Evolutionary conservation across 345 rosid species (phyloP).

Genomic region (Kandelia obovata): DNA sequence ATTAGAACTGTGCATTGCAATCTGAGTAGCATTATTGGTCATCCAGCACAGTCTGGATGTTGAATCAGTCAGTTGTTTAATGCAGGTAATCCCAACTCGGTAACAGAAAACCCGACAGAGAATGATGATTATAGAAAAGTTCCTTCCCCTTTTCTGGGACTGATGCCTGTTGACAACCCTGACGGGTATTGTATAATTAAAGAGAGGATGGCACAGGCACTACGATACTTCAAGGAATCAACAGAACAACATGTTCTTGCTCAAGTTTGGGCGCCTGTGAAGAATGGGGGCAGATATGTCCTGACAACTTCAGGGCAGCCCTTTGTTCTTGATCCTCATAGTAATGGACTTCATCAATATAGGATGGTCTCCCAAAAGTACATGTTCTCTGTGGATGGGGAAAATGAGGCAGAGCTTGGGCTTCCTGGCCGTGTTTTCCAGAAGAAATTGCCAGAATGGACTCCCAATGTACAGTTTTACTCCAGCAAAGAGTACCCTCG

Average conservation of each 20-base stretch:
- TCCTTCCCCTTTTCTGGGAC: constrained; percentile 49
- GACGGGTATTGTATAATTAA: constrained; percentile 63
- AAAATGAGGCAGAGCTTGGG: constrained; percentile 65
- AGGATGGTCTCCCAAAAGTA: constrained; percentile 79
- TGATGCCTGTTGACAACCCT: constrained; percentile 50
- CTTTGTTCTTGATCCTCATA: constrained; percentile 68
- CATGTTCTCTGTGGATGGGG: constrained; percentile 72
- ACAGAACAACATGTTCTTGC: constrained; percentile 81
- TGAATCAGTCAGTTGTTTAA: constrained; percentile 7
- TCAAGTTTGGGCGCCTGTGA: constrained; percentile 92
- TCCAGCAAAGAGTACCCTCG: constrained; percentile 72
- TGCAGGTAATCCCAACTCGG: constrained; percentile 49
- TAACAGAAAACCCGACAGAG: constrained; percentile 34
- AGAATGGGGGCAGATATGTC: constrained; percentile 48
- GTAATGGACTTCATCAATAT: constrained; percentile 75
- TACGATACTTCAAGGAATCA: constrained; percentile 72
- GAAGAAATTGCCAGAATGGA: constrained; percentile 88
- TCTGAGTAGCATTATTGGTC: background rate
- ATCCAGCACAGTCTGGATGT: background rate
- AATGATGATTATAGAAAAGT: constrained; percentile 32
- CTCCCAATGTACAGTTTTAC: constrained; percentile 89
- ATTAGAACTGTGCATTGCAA: background rate
- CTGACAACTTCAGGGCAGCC: constrained; percentile 92
- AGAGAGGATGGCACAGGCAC: constrained; percentile 86
- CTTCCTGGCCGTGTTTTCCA: constrained; percentile 95